Evolutionary conservation across 768 basidiomycete genomes (phyloP).

Genomic region (Hydnomerulius pinastri): DNA sequence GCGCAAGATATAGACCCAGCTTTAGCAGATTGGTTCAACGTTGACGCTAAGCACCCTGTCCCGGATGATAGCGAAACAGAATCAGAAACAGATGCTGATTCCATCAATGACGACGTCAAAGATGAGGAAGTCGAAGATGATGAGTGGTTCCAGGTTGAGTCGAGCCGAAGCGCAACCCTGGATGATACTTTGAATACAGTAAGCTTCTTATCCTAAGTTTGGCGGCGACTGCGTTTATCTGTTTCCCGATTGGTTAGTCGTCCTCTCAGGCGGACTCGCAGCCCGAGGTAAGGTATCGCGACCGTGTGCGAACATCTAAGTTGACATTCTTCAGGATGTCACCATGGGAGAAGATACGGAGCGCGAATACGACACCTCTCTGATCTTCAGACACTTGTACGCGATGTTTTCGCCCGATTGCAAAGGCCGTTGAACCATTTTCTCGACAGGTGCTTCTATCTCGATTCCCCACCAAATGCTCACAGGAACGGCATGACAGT

Average conservation of each 20-base stretch:
- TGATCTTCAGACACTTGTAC: constrained; percentile 83
- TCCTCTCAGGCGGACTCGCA: constrained; percentile 7
- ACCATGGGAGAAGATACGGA: constrained; percentile 77
- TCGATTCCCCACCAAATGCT: constrained; percentile 82
- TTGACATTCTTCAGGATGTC: constrained; percentile 31
- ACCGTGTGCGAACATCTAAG: not conserved
- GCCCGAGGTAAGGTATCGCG: constrained; percentile 5
- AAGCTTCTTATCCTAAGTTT: not conserved
- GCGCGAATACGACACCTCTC: constrained; percentile 76
- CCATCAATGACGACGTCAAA: constrained; percentile 61
- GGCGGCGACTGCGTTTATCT: not conserved
- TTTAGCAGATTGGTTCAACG: constrained; percentile 63
- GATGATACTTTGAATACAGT: constrained; percentile 19
- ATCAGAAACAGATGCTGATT: constrained; percentile 67
- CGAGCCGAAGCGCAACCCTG: constrained; percentile 22
- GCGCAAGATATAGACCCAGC: constrained; percentile 46
- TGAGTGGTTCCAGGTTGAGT: constrained; percentile 40
- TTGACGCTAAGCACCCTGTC: constrained; percentile 39
- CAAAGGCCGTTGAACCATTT: not conserved
- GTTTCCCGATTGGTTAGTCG: constrained; percentile 5
- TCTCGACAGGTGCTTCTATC: constrained; percentile 75
- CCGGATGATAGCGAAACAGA: constrained; percentile 44
- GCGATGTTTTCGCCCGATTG: constrained; percentile 24
- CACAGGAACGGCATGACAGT: constrained; percentile 59
- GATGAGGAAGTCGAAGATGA: constrained; percentile 35